Evolutionary conservation across 2,329 filamentous ascomycete genomes (phyloP).

Genomic region (Ophioceras dolichostomum): DNA sequence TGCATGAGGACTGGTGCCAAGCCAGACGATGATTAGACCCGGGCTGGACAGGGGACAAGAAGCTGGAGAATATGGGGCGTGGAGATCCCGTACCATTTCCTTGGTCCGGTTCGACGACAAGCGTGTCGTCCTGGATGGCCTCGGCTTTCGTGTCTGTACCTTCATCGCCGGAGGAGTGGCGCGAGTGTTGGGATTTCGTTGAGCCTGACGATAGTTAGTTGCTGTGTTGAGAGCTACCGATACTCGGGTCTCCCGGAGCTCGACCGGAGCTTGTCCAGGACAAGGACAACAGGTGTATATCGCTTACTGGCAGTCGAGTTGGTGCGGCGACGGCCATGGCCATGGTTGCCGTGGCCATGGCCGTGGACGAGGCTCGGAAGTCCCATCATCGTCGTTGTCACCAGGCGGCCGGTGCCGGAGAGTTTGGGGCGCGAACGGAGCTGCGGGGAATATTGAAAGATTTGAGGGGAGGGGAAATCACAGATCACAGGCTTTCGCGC

Average conservation of each 20-base stretch:
- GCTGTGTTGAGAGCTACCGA: not conserved
- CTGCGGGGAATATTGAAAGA: no score
- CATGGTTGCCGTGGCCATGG: conserved; percentile 3
- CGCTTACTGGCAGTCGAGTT: conserved; percentile 22
- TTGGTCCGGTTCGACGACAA: conserved; percentile 80
- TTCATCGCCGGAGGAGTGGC: conserved; percentile 44
- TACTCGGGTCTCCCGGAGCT: not conserved
- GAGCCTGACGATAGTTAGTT: not conserved
- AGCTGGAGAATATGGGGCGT: not conserved
- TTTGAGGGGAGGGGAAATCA: no score
- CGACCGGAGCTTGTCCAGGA: not conserved
- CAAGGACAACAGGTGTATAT: not conserved
- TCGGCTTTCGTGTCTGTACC: conserved; percentile 23
- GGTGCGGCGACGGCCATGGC: conserved; percentile 15
- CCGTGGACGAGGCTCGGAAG: conserved; percentile 2
- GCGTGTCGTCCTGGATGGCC: conserved; percentile 58
- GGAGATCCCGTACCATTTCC: conserved; percentile 61
- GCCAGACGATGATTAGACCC: not conserved
- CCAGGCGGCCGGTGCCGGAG: not conserved
- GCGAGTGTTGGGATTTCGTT: conserved; percentile 4
- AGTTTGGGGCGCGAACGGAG: no score
- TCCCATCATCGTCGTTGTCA: conserved; percentile 2
- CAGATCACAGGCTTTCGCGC: no score
- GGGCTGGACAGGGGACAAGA: not conserved
- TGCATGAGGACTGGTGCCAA: conserved; percentile 66